Evolutionary conservation across 1,284 basidiomycete genomes (phyloP).

Genomic region (Bjerkandera adusta): DNA sequence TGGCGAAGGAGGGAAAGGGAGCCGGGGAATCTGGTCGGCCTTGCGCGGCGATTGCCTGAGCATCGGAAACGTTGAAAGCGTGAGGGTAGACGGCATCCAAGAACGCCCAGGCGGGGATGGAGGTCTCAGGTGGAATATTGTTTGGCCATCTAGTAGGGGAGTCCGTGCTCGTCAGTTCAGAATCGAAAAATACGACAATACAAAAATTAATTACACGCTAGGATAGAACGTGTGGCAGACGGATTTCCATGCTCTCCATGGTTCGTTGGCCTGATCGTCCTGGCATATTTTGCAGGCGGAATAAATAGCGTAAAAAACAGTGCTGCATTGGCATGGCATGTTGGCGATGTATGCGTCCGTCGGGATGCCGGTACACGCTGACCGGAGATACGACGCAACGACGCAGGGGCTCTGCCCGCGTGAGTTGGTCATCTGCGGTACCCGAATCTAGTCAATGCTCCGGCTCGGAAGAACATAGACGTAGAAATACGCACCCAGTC

Average conservation of each 20-base stretch:
- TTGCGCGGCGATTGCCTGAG: slow-evolving; percentile 2
- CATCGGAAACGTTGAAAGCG: slow-evolving; percentile 17
- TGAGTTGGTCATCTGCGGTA: slow-evolving; percentile 14
- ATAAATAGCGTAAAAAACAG: slow-evolving; percentile 16
- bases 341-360: slow-evolving; percentile 14
- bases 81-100: slow-evolving; percentile 12
- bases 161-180: too few relatives aligned
- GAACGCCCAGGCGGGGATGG: slow-evolving; percentile 18
- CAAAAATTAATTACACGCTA: too few relatives aligned
- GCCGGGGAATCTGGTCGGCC: slow-evolving; percentile 12
- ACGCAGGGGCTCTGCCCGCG: slow-evolving; percentile 17
- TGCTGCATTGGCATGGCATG: slow-evolving; percentile 18
- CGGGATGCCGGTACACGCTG: slow-evolving; percentile 16
- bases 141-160: too few relatives aligned
- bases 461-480: not conserved
- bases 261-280: slow-evolving; percentile 4
- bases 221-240: slow-evolving; percentile 14
- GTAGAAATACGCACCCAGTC: slow-evolving; percentile 13
- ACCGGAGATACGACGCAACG: slow-evolving; percentile 16
- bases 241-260: slow-evolving; percentile 16
- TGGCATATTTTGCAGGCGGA: slow-evolving; percentile 16
- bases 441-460: not conserved
- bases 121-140: slow-evolving; percentile 14
- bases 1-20: not conserved
- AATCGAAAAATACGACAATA: not conserved